Percentiles rank a stretch among this genome's conserved stretches.
phyloP scores from a whole-genome alignment of 2,329 filamentous ascomycete species.

The Xylariaceae sp. region DNA sequence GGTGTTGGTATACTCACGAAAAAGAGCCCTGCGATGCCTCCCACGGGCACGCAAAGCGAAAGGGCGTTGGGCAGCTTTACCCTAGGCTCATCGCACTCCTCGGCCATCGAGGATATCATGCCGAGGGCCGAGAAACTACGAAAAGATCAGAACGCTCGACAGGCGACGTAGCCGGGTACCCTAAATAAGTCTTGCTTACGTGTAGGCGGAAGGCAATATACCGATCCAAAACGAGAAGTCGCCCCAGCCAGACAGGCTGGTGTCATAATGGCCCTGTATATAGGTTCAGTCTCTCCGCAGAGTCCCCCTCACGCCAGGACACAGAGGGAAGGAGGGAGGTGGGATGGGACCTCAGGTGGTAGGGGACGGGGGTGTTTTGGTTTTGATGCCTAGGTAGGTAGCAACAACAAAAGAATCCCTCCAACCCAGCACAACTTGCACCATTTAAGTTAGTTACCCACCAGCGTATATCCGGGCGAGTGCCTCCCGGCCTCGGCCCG shows the following conservation, averaged over 20 bases:
- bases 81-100: conserved; percentile 47
- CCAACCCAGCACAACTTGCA: too few relatives aligned
- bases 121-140: conserved; percentile 47
- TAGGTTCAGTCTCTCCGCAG: too few relatives aligned
- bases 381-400: too few relatives aligned
- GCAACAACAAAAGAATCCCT: too few relatives aligned
- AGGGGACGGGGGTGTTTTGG: too few relatives aligned
- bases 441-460: too few relatives aligned
- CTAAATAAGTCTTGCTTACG: too few relatives aligned
- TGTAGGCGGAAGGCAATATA: conserved; percentile 50
- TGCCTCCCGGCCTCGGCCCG: conserved; percentile 48
- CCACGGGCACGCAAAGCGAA: conserved; percentile 43
- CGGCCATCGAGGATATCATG: conserved; percentile 56
- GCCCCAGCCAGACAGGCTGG: conserved; percentile 48
- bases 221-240: conserved; percentile 57
- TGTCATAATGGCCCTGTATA: conserved; percentile 48
- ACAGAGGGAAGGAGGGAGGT: too few relatives aligned
- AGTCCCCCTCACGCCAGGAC: too few relatives aligned
- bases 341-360: too few relatives aligned
- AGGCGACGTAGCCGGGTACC: too few relatives aligned
- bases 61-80: conserved; percentile 45
- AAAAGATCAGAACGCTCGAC: not conserved
- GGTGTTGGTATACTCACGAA: conserved; percentile 28
- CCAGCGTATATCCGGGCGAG: conserved; percentile 39
- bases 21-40: conserved; percentile 45